Conservation (phyloP, 768 basidiomycete genomes). For the Sporobolomyces pararoseus region DNA sequence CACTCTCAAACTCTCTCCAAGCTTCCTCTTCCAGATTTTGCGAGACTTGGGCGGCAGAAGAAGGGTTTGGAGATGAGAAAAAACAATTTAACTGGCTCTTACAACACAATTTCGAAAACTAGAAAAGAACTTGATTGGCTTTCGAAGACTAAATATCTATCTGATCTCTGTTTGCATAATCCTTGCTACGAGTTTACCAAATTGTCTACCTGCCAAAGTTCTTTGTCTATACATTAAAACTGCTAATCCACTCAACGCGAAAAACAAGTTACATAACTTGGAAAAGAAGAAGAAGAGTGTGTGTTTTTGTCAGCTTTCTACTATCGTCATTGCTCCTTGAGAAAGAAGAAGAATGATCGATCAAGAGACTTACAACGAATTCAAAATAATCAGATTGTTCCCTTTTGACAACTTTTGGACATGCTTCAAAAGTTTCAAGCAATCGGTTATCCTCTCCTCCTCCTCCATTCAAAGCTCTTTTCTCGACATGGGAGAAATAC, state of each 20-base stretch:
- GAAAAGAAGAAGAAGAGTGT: too few relatives aligned
- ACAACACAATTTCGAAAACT: too few relatives aligned
- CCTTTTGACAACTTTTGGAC: slow-evolving; percentile 13
- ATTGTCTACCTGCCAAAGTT: slow-evolving; percentile 27
- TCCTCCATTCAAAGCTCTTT: not conserved
- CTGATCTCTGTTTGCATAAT: slow-evolving; percentile 36
- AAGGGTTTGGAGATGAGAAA: too few relatives aligned
- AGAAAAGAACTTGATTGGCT: too few relatives aligned
- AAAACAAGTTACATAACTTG: slow-evolving; percentile 34
- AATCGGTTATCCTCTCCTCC: not conserved
- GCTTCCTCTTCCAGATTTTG: too few relatives aligned
- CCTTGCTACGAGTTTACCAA: slow-evolving; percentile 23
- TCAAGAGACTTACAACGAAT: slow-evolving; percentile 23
- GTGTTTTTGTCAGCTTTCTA: too few relatives aligned
- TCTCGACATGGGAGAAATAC: not conserved
- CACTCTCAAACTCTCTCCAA: too few relatives aligned
- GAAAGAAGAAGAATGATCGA: not conserved
- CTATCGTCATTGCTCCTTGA: too few relatives aligned
- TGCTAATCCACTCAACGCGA: slow-evolving; percentile 11
- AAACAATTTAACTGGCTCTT: too few relatives aligned
- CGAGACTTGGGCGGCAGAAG: too few relatives aligned
- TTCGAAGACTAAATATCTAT: too few relatives aligned
- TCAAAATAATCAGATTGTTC: slow-evolving; percentile 37
- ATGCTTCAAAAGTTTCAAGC: slow-evolving; percentile 26
- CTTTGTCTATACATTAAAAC: slow-evolving; percentile 25